Evolutionary conservation across 495 filamentous ascomycete genomes (phyloP), one percentile per base, ranked within the genome.

Genomic region (Podospora pseudoanserina): DNA sequence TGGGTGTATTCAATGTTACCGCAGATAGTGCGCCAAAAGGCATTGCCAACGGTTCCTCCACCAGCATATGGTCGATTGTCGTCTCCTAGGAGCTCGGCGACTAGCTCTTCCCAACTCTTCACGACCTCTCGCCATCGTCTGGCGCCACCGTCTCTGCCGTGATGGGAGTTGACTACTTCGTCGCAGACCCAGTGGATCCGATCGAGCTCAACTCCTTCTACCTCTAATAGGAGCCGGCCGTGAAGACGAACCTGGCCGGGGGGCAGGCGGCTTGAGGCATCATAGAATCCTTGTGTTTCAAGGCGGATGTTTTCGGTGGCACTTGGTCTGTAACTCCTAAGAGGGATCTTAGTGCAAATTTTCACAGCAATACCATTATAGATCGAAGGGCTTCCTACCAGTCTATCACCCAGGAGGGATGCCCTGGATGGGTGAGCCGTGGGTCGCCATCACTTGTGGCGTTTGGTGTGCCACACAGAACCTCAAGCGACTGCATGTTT

Each of bases 21-120:
- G n/a, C 71, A 65, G 6, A 75, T 23, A 9, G 71, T 73, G 6
- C 69, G 55, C 73, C 73, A 75, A 54, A 75, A 75, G 7, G 71
- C 71, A 49, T 67, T 49, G 4, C 62, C 28, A 32, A 71, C 53
- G 2, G 57, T 67, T 18, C 68, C 66, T 26, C 68, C 66, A 16
- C 64, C 63, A 15, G 57, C 49, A 26, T 60, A 72, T 49, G 7
- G 39, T 18, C 20, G 56, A 20, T 19, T 56, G 53, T 60, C 5
- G 16, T 57, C n/a, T 5, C 49, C 66, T 32, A 20, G 9, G 9
- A 19, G 20, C 23, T 56, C 53, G 23, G 2, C n/a, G 27, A 63
- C 18, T 9, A 57, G 18, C n/a, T n/a, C n/a, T 27, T 63, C 60
- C 66, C 66, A 68, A 6, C 57, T 18, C 6, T 19, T 30, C 19